Evolutionary conservation across 2,329 filamentous ascomycete genomes (phyloP), one percentile per base, ranked within the genome.

Genomic region (Leptodontidium sp.): DNA sequence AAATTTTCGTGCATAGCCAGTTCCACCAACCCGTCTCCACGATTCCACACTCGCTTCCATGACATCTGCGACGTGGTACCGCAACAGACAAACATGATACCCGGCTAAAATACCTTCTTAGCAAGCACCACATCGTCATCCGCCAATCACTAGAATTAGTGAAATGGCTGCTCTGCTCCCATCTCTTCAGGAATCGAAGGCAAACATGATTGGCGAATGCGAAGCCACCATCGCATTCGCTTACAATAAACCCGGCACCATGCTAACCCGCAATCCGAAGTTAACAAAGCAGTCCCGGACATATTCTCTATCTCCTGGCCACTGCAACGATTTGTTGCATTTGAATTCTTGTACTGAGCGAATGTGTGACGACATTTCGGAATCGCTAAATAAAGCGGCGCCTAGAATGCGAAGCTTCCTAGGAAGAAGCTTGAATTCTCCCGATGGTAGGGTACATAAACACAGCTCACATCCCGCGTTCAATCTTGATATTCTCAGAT

Each of bases 181-280:
- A 32, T 3, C 29, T 32, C 29, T 6, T 32, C 29, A 32, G 29
- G 3, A 3, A 32, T 32, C 29, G 6, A 32, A 32, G 3, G 4
- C 29, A 21, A 52, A 12, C 12, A 21, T 26, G n/a, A 26, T 26
- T 52, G 49, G n/a, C 52, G 29, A 55, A 55, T 55, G 52, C 52
- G 52, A 55, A 55, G 52, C 26, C 52, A 55, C 52, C 14, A 17
- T 55, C 52, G 52, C 52, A 55, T 12, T 38, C 53, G 53, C 53
- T 57, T 57, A 55, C 21, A 21, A 21, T 21, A 38, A 11, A n/a
- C 11, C 3, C 26, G 29, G 4, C 21, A 15, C 8, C 15, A 47
- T 8, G 8, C 45, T 47, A 47, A 47, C 5, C 45, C 45, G 2
- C 40, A 45, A 47, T 17, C 4, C 8, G 15, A 47, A 47, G 45